Conservation (phyloP, 1,284 basidiomycete species). For the Fereydounia khargensis region DNA sequence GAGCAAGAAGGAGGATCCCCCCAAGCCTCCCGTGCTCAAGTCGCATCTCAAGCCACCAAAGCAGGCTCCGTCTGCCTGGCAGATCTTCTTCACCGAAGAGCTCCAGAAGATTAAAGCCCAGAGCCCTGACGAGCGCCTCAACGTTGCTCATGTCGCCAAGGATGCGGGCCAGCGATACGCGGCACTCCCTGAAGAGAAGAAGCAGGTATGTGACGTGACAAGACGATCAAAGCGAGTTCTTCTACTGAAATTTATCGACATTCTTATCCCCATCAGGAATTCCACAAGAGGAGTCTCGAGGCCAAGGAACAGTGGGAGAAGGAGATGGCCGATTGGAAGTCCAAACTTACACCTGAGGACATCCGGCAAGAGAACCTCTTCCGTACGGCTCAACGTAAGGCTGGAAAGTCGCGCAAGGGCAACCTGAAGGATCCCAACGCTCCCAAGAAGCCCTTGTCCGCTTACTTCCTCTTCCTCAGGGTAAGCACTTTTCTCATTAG, state of each 20-base stretch:
- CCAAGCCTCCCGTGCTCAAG: constrained; percentile 58
- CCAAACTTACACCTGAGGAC: constrained; percentile 85
- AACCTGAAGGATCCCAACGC: constrained; percentile 97
- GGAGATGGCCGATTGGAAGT: constrained; percentile 80
- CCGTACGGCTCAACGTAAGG: constrained; percentile 85
- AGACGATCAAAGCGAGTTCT: too few relatives aligned
- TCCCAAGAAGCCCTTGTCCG: constrained; percentile 89
- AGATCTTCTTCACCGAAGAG: constrained; percentile 94
- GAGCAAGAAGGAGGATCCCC: constrained; percentile 5
- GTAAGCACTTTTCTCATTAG: too few relatives aligned
- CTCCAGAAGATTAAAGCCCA: constrained; percentile 74
- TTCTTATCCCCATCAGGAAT: constrained; percentile 29
- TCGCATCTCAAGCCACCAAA: constrained; percentile 77
- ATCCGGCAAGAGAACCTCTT: constrained; percentile 90
- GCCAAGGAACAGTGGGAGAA: constrained; percentile 78
- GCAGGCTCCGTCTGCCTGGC: constrained; percentile 91
- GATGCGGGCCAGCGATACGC: constrained; percentile 90
- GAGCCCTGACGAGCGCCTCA: constrained; percentile 67
- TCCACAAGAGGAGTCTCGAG: constrained; percentile 65
- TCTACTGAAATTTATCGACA: too few relatives aligned
- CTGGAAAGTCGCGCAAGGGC: constrained; percentile 85
- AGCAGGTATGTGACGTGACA: constrained; percentile 62
- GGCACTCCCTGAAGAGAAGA: constrained; percentile 72
- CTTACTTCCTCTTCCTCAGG: constrained; percentile 93
- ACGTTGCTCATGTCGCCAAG: constrained; percentile 92